phyloP scores from a whole-genome alignment of 306 rosid species.

The Malus sieversii region DNA sequence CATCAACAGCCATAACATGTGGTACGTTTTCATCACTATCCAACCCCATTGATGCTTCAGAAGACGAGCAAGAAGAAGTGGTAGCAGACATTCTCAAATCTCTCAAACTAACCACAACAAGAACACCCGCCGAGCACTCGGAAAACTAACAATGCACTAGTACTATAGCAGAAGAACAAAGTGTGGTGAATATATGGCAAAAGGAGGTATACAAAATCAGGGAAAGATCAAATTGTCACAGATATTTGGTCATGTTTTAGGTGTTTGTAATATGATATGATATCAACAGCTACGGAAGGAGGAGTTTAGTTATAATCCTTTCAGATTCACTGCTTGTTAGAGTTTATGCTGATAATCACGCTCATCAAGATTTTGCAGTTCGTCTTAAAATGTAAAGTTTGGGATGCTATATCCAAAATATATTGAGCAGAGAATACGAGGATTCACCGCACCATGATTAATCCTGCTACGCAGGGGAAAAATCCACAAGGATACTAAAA shows the following conservation, averaged over 20 bases:
- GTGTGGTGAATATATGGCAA: not conserved
- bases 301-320: not conserved
- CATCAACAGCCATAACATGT: conserved; percentile 28
- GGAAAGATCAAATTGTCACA: not conserved
- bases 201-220: not conserved
- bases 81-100: not conserved
- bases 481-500: not conserved
- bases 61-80: not conserved
- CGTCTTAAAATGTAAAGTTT: not conserved
- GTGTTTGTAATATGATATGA: not conserved
- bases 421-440: not conserved
- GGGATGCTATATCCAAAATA: not conserved
- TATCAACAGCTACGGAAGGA: not conserved
- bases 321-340: not conserved
- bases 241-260: not conserved
- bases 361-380: not conserved
- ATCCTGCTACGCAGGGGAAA: not conserved
- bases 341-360: not conserved
- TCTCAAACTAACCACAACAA: not conserved
- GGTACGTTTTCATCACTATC: not conserved
- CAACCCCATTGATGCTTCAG: not conserved
- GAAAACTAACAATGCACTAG: not conserved
- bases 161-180: not conserved
- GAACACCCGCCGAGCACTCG: not conserved
- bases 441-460: not conserved